Conservation (phyloP, 2,329 filamentous ascomycete species). For the Alternaria sp. region DNA sequence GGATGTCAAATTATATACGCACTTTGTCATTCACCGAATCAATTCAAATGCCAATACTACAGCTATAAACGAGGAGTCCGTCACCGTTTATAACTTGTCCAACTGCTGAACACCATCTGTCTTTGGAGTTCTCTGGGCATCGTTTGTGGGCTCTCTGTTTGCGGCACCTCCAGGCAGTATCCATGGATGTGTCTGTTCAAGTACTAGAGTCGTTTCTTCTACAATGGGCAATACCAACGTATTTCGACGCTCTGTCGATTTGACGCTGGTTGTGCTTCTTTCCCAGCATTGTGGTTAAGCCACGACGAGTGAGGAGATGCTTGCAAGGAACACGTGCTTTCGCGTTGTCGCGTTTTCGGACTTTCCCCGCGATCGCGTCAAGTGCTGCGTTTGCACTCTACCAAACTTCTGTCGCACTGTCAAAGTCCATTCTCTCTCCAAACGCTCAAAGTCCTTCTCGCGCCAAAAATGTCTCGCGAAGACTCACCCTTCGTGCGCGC, state of each 20-base stretch:
- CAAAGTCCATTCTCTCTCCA: background rate
- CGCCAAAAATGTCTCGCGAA: slow-evolving; percentile 26
- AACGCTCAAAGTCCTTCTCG: background rate
- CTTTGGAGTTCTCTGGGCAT: background rate
- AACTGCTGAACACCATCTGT: background rate
- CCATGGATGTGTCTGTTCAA: too few species aligned
- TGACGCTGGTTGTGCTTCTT: background rate
- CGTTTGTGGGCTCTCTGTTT: too few species aligned
- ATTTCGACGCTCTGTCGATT: background rate
- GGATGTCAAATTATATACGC: background rate
- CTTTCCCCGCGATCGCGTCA: slow-evolving; percentile 16
- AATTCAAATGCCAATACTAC: background rate
- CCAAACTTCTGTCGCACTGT: background rate
- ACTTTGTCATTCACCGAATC: background rate
- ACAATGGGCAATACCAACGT: too few species aligned
- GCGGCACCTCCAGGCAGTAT: too few species aligned
- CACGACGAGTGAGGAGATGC: background rate
- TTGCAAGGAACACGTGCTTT: slow-evolving; percentile 23
- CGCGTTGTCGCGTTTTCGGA: slow-evolving; percentile 29
- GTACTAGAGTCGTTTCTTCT: too few species aligned
- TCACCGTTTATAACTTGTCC: background rate
- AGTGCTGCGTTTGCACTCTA: background rate
- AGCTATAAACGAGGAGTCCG: background rate
- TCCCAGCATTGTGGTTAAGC: background rate
- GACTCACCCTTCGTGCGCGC: slow-evolving; percentile 27